phyloP scores from a whole-genome alignment of 2,329 filamentous ascomycete species.

The Aspergillus thermomutatus region DNA sequence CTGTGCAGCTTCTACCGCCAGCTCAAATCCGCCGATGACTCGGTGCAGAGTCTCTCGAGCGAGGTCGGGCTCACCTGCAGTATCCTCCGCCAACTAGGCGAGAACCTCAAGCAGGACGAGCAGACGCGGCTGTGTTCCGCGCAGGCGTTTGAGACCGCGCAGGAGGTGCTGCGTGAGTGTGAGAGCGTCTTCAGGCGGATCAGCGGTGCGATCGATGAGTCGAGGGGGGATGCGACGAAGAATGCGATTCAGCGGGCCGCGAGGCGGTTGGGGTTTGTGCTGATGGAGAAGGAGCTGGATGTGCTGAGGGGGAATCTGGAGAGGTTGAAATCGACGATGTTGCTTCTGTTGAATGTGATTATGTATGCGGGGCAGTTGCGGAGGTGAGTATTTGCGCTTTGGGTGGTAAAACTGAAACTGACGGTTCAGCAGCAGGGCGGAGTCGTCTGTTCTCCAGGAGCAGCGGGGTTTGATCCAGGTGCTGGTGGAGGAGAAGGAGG shows the following conservation, averaged over 20 bases:
- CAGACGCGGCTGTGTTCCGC: slow-evolving; percentile 16
- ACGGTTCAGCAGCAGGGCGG: neutral
- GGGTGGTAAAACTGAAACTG: neutral
- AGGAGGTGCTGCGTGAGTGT: slow-evolving; percentile 20
- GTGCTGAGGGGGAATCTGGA: slow-evolving; percentile 27
- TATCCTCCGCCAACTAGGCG: slow-evolving; percentile 25
- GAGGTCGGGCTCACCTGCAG: slow-evolving; percentile 29
- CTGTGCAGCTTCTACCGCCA: slow-evolving; percentile 29
- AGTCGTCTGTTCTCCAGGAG: neutral
- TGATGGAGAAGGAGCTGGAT: slow-evolving; percentile 23
- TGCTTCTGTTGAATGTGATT: slow-evolving; percentile 30
- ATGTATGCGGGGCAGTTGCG: slow-evolving; percentile 26
- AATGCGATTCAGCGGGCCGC: neutral
- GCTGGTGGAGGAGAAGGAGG: neutral
- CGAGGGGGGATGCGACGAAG: neutral
- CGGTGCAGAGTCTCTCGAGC: slow-evolving; percentile 21
- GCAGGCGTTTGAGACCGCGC: slow-evolving; percentile 12
- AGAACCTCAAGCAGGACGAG: slow-evolving; percentile 22
- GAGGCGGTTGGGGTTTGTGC: slow-evolving; percentile 18
- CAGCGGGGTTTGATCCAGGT: neutral
- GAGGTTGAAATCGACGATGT: slow-evolving; percentile 28
- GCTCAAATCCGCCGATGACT: slow-evolving; percentile 22
- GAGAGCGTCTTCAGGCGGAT: slow-evolving; percentile 20
- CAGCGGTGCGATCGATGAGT: neutral
- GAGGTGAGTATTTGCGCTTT: slow-evolving; percentile 2